These are phyloP conservation scores for Colletotrichum echinochloae DNA, from an alignment of 2,329 filamentous ascomycete species.

Conservation along the genomic window DNA sequence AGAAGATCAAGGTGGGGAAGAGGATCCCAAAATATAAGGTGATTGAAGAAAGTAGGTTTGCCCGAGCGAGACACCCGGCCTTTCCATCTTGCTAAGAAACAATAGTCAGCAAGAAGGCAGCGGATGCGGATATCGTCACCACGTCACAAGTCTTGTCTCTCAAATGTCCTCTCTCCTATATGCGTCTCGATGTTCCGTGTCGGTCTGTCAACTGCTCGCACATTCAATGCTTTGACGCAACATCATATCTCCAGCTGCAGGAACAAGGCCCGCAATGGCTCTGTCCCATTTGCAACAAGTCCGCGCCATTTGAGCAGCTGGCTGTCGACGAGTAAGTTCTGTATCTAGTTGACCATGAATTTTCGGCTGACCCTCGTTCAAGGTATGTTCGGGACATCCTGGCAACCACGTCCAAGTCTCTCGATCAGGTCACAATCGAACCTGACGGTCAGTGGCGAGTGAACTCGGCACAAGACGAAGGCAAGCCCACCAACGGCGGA, in stretches of 20 bases:
- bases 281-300: conserved; percentile 93
- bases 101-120: conserved; percentile 81
- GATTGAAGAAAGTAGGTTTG: conserved; percentile 80
- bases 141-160: conserved; percentile 90
- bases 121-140: conserved; percentile 89
- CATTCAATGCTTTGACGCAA: conserved; percentile 94
- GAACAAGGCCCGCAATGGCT: conserved; percentile 97
- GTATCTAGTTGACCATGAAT: background rate
- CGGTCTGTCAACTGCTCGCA: conserved; percentile 85
- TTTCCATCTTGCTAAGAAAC: conserved; percentile 42
- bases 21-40: conserved; percentile 86
- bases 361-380: conserved; percentile 38
- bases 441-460: conserved; percentile 82
- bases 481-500: conserved; percentile 40
- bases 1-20: conserved; percentile 72
- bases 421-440: conserved; percentile 91
- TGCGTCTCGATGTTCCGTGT: conserved; percentile 83
- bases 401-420: conserved; percentile 73
- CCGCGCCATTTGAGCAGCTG: conserved; percentile 82
- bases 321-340: conserved; percentile 84
- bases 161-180: conserved; percentile 91
- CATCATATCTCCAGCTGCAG: conserved; percentile 91
- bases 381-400: conserved; percentile 92
- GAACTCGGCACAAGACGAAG: conserved; percentile 51
- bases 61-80: background rate